Evolutionary conservation across 169 alveolate genomes (phyloP), one percentile per base, ranked within the genome.

Genomic region (Cryptosporidium ryanae): DNA sequence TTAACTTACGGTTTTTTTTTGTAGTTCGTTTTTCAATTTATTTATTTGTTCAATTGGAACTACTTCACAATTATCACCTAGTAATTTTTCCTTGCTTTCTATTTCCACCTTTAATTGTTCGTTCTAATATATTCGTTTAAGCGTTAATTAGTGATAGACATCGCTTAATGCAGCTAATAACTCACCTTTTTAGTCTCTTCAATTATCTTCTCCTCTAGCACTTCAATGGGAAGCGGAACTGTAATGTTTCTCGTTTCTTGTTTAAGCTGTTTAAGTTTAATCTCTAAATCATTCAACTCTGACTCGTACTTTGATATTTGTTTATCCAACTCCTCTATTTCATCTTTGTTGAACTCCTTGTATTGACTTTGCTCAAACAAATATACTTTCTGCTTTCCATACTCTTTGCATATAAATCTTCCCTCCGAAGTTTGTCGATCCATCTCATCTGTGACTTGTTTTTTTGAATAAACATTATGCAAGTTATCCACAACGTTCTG

Each of bases 351-450:
- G 2, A 76, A 25, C 52, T 76, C 82, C 63, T 90, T 65, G 55
- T 82, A 84, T 29, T 82, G 87, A 17, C 92, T 92, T 67, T 93
- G 94, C 54, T 93, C 92, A n/a, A 93, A 67, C 32, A 93, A 64
- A 59, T 93, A 93, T 18, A 93, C 93, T 87, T 93, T 93, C 29
- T 93, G 94, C 54, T 93, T 93, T 25, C 96, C 96, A 55, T 93
- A 93, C 34, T 93, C 96, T 65, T 93, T 93, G 65, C 94, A 91
- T 46, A 89, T 82, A 18, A 93, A 66, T 63, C 90, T 93, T 59
- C 91, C 81, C 21, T 90, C 94, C 2, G 48, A 34, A 44, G 93
- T 65, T 18, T 92, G 67, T 31, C 91, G 93, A 84, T 93, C 96
- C 93, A 92, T 90, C 34, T 92, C 66, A 64, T 82, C 91, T 49